A percentile compares a stretch with the other conserved stretches of the same genome.
Evolutionary conservation across 371 early-diverging fungal genomes (phyloP).

Genomic region (Parasitella parasitica): DNA sequence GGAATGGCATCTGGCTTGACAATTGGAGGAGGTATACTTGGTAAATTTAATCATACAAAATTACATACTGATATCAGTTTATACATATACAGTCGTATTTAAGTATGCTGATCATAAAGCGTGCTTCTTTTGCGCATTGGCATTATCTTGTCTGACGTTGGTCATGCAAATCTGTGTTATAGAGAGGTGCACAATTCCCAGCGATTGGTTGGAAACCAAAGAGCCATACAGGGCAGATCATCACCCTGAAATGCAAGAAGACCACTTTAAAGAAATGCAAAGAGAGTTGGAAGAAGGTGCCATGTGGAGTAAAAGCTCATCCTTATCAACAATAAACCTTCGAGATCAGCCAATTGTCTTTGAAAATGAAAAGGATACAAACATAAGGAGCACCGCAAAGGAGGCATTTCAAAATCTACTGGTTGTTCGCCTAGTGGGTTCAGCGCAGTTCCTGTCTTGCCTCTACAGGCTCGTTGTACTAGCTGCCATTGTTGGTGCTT

Average conservation of each 20-base stretch:
- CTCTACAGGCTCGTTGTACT: neutral
- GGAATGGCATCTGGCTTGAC: slow-evolving; percentile 9
- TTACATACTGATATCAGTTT: neutral
- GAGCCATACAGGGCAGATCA: neutral
- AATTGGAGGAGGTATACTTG: slow-evolving; percentile 6
- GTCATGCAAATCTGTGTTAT: slow-evolving; percentile 3
- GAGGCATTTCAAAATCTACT: neutral
- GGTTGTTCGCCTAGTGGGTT: neutral
- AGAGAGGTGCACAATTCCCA: neutral
- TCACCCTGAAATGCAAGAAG: neutral
- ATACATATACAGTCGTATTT: neutral
- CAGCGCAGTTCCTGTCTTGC: neutral
- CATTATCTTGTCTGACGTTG: neutral
- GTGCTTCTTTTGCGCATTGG: slow-evolving; percentile 1
- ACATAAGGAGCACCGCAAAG: neutral
- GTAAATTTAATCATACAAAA: neutral
- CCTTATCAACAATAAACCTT: slow-evolving; percentile 15
- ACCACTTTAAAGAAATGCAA: slow-evolving; percentile 7
- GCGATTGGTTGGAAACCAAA: neutral
- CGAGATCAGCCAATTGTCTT: slow-evolving; percentile 10
- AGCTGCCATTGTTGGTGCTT: neutral
- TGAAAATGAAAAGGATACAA: neutral
- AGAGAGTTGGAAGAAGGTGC: neutral
- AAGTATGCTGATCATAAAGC: neutral
- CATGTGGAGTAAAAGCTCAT: slow-evolving; percentile 16